Conservation (phyloP, 768 basidiomycete genomes). For the Pluteus cervinus region DNA sequence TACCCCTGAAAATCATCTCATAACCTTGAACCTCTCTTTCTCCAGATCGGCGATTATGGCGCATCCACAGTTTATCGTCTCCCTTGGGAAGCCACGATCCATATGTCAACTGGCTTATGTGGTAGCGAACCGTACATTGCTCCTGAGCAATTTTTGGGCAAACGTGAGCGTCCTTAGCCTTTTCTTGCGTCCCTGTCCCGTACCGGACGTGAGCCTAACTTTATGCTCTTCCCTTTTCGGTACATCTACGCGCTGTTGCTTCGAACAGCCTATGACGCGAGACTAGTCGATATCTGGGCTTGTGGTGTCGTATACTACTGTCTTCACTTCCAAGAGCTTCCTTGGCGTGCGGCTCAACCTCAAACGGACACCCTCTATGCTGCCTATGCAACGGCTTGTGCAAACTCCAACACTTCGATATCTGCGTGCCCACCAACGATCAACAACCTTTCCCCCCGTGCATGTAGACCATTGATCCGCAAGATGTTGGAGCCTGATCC, state of each 20-base stretch:
- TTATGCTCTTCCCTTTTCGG: conserved; percentile 26
- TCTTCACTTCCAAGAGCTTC: conserved; percentile 95
- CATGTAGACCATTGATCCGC: conserved; percentile 77
- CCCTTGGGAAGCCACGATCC: conserved; percentile 96
- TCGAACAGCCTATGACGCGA: conserved; percentile 85
- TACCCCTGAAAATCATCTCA: neutral
- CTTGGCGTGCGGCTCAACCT: conserved; percentile 91
- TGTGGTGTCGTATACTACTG: conserved; percentile 98
- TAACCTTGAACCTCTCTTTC: conserved; percentile 2
- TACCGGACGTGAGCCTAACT: conserved; percentile 26
- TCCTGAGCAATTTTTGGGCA: conserved; percentile 92
- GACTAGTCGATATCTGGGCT: conserved; percentile 97
- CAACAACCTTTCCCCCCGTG: conserved; percentile 82
- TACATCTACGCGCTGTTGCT: conserved; percentile 4
- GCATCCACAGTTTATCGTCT: conserved; percentile 98
- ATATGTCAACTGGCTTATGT: conserved; percentile 95
- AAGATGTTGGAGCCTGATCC: conserved; percentile 97
- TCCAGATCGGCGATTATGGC: conserved; percentile 94
- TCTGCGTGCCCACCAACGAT: conserved; percentile 62
- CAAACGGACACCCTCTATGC: conserved; percentile 71
- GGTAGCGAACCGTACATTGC: conserved; percentile 99
- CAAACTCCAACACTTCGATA: conserved; percentile 36
- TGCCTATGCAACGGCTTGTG: conserved; percentile 60
- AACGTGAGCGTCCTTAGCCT: conserved; percentile 88
- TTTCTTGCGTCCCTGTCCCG: conserved; percentile 19